phyloP scores from a whole-genome alignment of 768 basidiomycete species.

The Infundibulicybe gibba region DNA sequence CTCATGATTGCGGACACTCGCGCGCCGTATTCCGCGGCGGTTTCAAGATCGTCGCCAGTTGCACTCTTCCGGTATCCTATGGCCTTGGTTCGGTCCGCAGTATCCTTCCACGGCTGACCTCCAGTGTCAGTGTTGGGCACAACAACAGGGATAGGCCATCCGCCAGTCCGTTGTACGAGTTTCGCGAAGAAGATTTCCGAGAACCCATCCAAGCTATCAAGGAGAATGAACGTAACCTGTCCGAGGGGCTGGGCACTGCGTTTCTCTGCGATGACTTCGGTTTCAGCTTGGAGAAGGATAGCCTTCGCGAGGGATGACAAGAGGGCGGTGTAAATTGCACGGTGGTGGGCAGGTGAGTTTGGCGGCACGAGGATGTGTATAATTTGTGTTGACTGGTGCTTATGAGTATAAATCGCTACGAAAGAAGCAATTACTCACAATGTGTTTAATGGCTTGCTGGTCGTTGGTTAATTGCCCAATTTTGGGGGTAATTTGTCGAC shows the following conservation, averaged over 20 bases:
- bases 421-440: conserved; percentile 44
- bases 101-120: conserved; percentile 38
- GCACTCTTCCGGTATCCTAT: conserved; percentile 51
- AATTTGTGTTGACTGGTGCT: conserved; percentile 34
- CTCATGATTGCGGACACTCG: conserved; percentile 80
- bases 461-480: conserved; percentile 87
- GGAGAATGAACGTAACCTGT: conserved; percentile 66
- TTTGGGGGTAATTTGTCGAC: conserved; percentile 81
- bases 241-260: conserved; percentile 83
- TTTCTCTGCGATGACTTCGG: conserved; percentile 87
- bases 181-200: conserved; percentile 78
- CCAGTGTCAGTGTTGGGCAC: conserved; percentile 53
- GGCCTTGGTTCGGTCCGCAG: conserved; percentile 40
- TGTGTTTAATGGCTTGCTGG: conserved; percentile 49
- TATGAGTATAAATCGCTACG: conserved; percentile 5
- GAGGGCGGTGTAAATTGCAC: conserved; percentile 64
- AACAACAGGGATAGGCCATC: conserved; percentile 76
- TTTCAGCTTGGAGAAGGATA: conserved; percentile 89
- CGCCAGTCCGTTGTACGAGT: conserved; percentile 83
- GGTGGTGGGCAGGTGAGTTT: conserved; percentile 21
- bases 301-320: conserved; percentile 88
- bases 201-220: conserved; percentile 57
- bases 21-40: conserved; percentile 52
- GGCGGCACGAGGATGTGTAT: conserved; percentile 29
- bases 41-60: conserved; percentile 44